Conservation (phyloP, 805 yeast genomes). For the Candida namnaoensis region DNA sequence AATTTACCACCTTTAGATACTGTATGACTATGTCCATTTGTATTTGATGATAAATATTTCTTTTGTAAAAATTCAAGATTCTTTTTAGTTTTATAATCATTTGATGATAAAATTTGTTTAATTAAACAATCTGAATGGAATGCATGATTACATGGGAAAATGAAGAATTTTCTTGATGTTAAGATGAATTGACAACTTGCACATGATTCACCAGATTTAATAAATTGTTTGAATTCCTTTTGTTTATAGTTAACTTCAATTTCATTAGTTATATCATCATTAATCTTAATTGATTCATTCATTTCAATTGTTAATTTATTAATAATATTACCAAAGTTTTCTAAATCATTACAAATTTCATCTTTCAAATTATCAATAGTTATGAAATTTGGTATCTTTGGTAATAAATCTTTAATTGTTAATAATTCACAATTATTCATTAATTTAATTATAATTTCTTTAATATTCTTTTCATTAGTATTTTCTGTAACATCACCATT, state of each 20-base stretch:
- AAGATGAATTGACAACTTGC: conserved; percentile 60
- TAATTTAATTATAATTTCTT: conserved; percentile 23
- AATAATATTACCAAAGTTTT: conserved; percentile 60
- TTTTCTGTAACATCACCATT: neutral
- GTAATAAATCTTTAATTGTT: conserved; percentile 73
- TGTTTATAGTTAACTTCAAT: conserved; percentile 31
- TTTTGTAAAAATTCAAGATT: conserved; percentile 43
- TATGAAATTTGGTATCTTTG: conserved; percentile 76
- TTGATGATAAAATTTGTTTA: conserved; percentile 46
- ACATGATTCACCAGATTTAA: conserved; percentile 85
- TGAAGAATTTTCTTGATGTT: conserved; percentile 62
- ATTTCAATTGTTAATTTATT: conserved; percentile 63
- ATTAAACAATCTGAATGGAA: conserved; percentile 88
- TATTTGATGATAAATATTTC: conserved; percentile 19
- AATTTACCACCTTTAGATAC: conserved; percentile 7
- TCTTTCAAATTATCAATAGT: conserved; percentile 78
- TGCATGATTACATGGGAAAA: conserved; percentile 86
- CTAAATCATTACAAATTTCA: conserved; percentile 74
- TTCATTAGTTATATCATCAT: conserved; percentile 50
- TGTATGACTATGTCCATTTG: conserved; percentile 7
- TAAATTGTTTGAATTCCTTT: conserved; percentile 47
- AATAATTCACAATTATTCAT: conserved; percentile 39
- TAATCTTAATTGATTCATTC: conserved; percentile 59
- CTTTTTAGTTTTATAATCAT: conserved; percentile 60
- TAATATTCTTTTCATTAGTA: conserved; percentile 18